phyloP scores from a whole-genome alignment of 2,329 filamentous ascomycete species.

The Onygenales sp. region DNA sequence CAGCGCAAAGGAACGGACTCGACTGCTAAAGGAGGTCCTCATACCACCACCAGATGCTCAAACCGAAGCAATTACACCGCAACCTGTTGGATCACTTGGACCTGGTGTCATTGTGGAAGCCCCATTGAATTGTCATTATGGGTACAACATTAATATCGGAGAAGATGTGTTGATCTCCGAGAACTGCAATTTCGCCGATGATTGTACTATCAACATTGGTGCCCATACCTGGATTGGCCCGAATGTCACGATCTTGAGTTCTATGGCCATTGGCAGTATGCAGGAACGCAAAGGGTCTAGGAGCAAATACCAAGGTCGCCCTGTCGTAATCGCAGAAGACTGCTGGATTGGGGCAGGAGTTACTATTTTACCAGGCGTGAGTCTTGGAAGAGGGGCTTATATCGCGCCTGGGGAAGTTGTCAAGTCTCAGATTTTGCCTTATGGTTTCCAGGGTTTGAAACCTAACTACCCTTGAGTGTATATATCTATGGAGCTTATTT shows the following conservation, averaged over 20 bases:
- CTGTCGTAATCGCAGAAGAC: slow-evolving; percentile 66
- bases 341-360: slow-evolving; percentile 56
- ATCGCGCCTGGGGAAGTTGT: slow-evolving; percentile 38
- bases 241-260: slow-evolving; percentile 77
- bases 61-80: slow-evolving; percentile 42
- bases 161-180: slow-evolving; percentile 75
- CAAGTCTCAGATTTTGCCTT: slow-evolving; percentile 32
- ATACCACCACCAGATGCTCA: slow-evolving; percentile 22
- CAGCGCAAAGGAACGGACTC: slow-evolving; percentile 40
- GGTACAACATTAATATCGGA: slow-evolving; percentile 85
- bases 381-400: slow-evolving; percentile 32
- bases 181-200: slow-evolving; percentile 78
- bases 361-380: slow-evolving; percentile 45
- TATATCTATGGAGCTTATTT: background rate
- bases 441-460: slow-evolving; percentile 33
- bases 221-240: slow-evolving; percentile 61
- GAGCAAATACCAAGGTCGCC: slow-evolving; percentile 59
- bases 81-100: slow-evolving; percentile 54
- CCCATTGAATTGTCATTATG: slow-evolving; percentile 88
- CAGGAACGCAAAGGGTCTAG: slow-evolving; percentile 64
- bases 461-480: slow-evolving; percentile 23
- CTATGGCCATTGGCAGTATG: slow-evolving; percentile 62
- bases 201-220: slow-evolving; percentile 74
- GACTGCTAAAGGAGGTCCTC: slow-evolving; percentile 29
- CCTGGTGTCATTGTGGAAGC: slow-evolving; percentile 69